Base-by-base conservation (phyloP, 371 early-diverging fungal species). In the Mucor indicus region DNA sequence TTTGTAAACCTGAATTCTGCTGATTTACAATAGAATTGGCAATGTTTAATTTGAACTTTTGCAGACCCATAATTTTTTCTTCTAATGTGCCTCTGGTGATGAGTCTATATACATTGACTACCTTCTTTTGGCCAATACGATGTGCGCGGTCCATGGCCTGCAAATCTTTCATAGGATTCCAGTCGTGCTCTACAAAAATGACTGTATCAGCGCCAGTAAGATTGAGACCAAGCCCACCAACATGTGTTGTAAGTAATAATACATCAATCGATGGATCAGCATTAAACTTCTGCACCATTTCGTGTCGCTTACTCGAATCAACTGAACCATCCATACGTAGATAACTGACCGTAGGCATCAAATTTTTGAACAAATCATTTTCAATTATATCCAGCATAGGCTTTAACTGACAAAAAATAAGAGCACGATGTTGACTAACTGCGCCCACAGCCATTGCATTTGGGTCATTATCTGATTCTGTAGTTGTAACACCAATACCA, bases 131-230 rank as follows among this genome's bases (percentile, higher is more conserved):
- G 7, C 98, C 98, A 42, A 98, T 77, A 42, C 98, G 84, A 67
- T 98, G 98, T 0, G 95, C 97, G 46, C 98, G 87, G 60, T 97
- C 98, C 98, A 97, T 98, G 4, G 98, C 98, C 64, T 98, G 98
- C 30, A 92, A 55, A 64, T 92, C 92, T 60, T 87, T 93, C 87
- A 96, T 95, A 1, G 99, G 99, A 68, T 99, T 99, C 95, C 99
- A 99, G 62, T 99, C 99, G 69, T 98, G 99, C 69, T 99, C 99
- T 12, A 98, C 96, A 82, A 99, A 98, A 24, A 99, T 97, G 6
- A 99, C 99, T 2, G 97, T 98, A 61, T 99, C 98, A 4, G 99
- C 99, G 10, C 96, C 96, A 5, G 99, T 99, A 56, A 99, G 67
- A 55, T 99, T 99, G 3, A 99, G 80, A 2, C 99, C 99, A 8